Percentiles rank a stretch among this genome's conserved stretches.
Conservation (phyloP, 306 rosid species). For the Ormosia emarginata region DNA sequence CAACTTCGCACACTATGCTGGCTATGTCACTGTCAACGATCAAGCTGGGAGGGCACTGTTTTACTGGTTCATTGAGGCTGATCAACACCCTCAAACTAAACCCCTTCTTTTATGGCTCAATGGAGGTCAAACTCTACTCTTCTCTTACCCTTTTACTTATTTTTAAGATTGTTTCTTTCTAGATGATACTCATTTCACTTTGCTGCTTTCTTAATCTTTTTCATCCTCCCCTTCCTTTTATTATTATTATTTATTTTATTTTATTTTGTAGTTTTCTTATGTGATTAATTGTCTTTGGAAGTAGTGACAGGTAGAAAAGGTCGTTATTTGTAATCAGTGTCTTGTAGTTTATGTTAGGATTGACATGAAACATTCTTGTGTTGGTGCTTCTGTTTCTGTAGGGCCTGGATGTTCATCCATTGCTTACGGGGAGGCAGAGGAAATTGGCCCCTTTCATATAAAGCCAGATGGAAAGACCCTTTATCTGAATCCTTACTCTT, state of each 20-base stretch:
- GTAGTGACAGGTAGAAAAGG: background rate
- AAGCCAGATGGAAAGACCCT: conserved; percentile 61
- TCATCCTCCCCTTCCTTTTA: background rate
- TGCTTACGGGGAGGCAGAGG: conserved; percentile 86
- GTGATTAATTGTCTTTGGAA: background rate
- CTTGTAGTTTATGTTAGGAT: background rate
- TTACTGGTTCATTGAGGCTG: conserved; percentile 69
- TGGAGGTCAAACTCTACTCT: conserved; percentile 43
- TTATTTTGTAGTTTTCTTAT: background rate
- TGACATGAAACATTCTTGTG: background rate
- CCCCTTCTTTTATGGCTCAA: conserved; percentile 72
- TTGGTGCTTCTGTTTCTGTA: background rate
- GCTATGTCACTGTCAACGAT: conserved; percentile 58
- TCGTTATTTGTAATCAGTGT: background rate
- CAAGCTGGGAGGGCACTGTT: conserved; percentile 64
- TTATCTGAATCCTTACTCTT: conserved; percentile 71
- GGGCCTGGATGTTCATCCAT: conserved; percentile 98
- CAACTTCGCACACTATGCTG: conserved; percentile 55
- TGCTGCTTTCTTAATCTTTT: background rate
- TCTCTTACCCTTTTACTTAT: background rate
- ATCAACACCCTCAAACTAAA: conserved; percentile 45
- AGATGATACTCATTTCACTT: background rate
- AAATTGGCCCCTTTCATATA: conserved; percentile 86
- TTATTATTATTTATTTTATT: too few species aligned
- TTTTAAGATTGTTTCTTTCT: background rate